Percentiles rank a stretch among this genome's conserved stretches.
Evolutionary conservation across 2,329 filamentous ascomycete genomes (phyloP).

Genomic region (Cercospora berteroae): DNA sequence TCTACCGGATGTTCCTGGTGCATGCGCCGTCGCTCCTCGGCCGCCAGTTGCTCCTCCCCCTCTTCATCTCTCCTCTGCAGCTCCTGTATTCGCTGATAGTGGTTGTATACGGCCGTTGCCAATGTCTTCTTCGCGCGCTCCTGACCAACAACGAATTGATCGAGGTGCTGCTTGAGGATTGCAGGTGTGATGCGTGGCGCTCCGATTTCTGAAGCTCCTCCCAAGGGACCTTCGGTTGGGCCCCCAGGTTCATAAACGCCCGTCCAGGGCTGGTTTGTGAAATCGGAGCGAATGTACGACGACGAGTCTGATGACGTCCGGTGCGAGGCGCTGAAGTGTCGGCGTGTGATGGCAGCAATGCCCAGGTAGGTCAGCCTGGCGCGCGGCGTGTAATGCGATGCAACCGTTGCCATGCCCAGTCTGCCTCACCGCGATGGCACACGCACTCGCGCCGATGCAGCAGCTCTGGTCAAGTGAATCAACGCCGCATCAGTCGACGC

Average conservation of each 20-base stretch:
- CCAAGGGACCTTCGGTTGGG: slow-evolving; percentile 63
- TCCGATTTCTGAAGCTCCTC: slow-evolving; percentile 57
- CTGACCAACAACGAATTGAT: slow-evolving; percentile 95
- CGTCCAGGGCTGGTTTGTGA: slow-evolving; percentile 61
- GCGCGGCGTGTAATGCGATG: slow-evolving; percentile 36
- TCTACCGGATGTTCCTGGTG: slow-evolving; percentile 67
- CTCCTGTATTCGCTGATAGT: slow-evolving; percentile 84
- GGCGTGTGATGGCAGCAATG: slow-evolving; percentile 36
- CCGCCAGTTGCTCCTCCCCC: slow-evolving; percentile 69
- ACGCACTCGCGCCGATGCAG: neutral
- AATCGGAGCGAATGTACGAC: slow-evolving; percentile 55
- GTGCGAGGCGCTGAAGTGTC: slow-evolving; percentile 36
- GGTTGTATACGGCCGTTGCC: slow-evolving; percentile 91
- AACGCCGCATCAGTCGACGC: neutral
- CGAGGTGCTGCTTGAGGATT: slow-evolving; percentile 80
- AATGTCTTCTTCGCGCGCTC: slow-evolving; percentile 92
- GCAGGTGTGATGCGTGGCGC: slow-evolving; percentile 60
- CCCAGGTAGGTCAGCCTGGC: slow-evolving; percentile 44
- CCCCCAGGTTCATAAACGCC: slow-evolving; percentile 61
- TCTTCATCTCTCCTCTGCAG: slow-evolving; percentile 74
- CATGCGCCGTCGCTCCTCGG: slow-evolving; percentile 68
- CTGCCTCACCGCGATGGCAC: neutral
- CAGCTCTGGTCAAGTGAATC: neutral
- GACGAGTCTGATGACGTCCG: slow-evolving; percentile 45
- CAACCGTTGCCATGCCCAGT: slow-evolving; percentile 21